Evolutionary conservation across 2,329 filamentous ascomycete species (phyloP).

Genomic region (Tolypocladium paradoxum): DNA sequence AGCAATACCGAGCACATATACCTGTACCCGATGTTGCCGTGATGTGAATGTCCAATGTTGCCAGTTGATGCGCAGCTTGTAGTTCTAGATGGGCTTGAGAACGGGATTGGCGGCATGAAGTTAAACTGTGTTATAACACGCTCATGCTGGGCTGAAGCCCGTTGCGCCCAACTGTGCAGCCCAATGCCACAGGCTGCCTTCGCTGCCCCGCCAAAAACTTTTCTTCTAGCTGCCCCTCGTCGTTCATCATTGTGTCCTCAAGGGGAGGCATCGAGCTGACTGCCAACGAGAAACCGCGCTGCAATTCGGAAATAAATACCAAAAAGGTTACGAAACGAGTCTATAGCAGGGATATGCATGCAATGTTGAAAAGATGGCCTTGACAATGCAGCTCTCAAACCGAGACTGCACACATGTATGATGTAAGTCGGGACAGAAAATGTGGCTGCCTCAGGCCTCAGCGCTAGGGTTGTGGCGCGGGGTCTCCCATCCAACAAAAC

Average conservation of each 20-base stretch:
- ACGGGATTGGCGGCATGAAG: too few relatives aligned
- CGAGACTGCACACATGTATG: not conserved
- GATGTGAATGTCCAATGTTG: too few relatives aligned
- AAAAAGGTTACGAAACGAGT: not conserved
- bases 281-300: not conserved
- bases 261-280: not conserved
- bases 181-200: not conserved
- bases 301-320: not conserved
- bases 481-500: not conserved
- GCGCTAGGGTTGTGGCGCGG: conserved; percentile 3
- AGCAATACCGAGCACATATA: not conserved
- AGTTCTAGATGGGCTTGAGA: too few relatives aligned
- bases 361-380: not conserved
- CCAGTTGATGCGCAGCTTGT: too few relatives aligned
- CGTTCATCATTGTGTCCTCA: not conserved
- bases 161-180: not conserved
- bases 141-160: too few relatives aligned
- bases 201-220: not conserved
- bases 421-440: not conserved
- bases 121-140: too few relatives aligned
- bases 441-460: conserved; percentile 1
- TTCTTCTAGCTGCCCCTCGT: not conserved
- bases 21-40: not conserved
- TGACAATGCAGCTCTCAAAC: not conserved
- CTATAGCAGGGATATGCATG: rapidly evolving